Base-by-base conservation (phyloP, 140 eudicot species). In the Stevia rebaudiana region DNA sequence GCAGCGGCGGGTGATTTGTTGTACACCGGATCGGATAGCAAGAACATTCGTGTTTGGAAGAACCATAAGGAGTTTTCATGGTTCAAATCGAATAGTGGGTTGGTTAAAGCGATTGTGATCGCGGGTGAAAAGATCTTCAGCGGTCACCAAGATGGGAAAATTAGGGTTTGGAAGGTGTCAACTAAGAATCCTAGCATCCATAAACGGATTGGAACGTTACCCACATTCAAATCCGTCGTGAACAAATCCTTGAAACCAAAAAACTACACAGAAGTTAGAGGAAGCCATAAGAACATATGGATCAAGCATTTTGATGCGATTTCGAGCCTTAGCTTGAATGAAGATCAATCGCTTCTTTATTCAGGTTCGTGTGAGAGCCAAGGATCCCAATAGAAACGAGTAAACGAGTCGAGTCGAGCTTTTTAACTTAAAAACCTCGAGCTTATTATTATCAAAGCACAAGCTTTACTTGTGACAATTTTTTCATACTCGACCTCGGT, bases 41-140 rank as follows among this genome's bases (percentile, higher is more conserved):
- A 81, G 81, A 81, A 87, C 65, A 84, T 88, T n/a, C 79, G 96
- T 42, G 94, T 88, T 0, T 88, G 96, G 96, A 88, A 79, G 62
- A 80, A 78, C 69, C 89, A 88, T 49, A 78, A 81, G 42, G 96
- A 88, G 52, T 88, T 74, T 18, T 82, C 94, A 1, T 82, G 85
- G 54, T 88, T 88, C 65, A 88, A 82, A 76, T 82, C 96, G 1
- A 88, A 82, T 5, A 82, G 87, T n/a, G 96, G 96, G 0, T 53
- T 88, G 67, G 94, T 88, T n/a, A 87, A 87, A 63, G 80, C 89
- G 0, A 87, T 87, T 13, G 81, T 84, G 13, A 72, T 87, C 9
- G 76, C 94, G 7, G 81, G 72, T 4, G 88, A 81, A 12, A 80
- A 74, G 37, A 83, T 87, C 5, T 87, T 84, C 67, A 76, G 86